Evolutionary conservation across 129 eudicot species (phyloP), one percentile per base, ranked within the genome.

Genomic region (Helianthus tuberosus): DNA sequence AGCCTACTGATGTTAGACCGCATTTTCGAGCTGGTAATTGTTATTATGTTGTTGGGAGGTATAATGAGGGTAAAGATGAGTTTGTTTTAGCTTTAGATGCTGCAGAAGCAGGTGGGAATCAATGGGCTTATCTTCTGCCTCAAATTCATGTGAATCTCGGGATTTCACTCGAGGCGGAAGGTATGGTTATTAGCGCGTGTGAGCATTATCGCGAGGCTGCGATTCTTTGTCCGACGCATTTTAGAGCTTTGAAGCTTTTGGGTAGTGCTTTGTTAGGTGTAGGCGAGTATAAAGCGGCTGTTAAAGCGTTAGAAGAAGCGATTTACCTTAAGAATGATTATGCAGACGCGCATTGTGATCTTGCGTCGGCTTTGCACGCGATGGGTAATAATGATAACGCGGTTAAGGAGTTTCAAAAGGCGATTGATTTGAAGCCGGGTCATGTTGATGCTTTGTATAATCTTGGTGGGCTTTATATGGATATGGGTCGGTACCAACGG

Each of bases 181-280:
- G 99, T 75, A 85, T 94, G 96, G 86, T 94, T 78, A 78, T 94
- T 47, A 80, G 99, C 79, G 96, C 99, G 77, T 94, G 99, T 84
- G 99, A 94, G 66, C 99, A 94, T 87, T 94, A 94, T 61, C 85
- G 99, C 66, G 99, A 94, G 75, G 99, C 99, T 84, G 99, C 99
- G 6, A 94, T 94, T 76, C 77, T 90, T 61, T 94, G 96, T 75
- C 99, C 99, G 10, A 90, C 99, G 20, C 99, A 94, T 85, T 94
- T 88, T 61, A 85, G 99, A 80, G 99, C 99, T 73, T 80, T 94
- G 66, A 94, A 94, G 83, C 96, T 94, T 80, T 77, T 94, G 82
- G 99, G 97, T 3, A 91, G 99, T 91, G 99, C 97, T 75, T 85
- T 94, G 6, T 89, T 94, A 55, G 99, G 99, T 23, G 99, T 87